Conservation (phyloP, 495 filamentous ascomycete species). For the Penicillium paxilli region DNA sequence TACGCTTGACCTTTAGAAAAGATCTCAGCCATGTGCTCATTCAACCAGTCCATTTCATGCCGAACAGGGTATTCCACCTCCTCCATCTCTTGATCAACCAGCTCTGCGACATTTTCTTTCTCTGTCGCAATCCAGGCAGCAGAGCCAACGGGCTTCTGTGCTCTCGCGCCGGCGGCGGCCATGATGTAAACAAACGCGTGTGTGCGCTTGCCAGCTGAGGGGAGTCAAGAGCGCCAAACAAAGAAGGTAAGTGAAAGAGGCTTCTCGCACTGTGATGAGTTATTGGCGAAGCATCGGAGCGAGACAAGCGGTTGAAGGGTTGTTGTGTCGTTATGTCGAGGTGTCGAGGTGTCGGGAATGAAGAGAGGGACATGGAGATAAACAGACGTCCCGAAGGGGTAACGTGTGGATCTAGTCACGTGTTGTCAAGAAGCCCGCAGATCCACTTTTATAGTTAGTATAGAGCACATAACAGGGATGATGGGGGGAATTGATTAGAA, state of each 20-base stretch:
- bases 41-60: conserved; percentile 93
- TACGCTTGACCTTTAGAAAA: conserved; percentile 84
- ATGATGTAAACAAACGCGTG: conserved; percentile 48
- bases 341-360: conserved; percentile 16
- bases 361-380: conserved; percentile 16
- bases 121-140: conserved; percentile 68
- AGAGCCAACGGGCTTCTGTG: conserved; percentile 61
- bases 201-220: background rate
- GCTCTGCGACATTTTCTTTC: conserved; percentile 60
- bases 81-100: conserved; percentile 73
- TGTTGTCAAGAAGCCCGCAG: too few species aligned
- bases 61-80: conserved; percentile 86
- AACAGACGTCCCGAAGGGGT: conserved; percentile 27
- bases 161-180: conserved; percentile 47
- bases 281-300: conserved; percentile 11
- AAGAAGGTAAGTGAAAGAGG: background rate
- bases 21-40: conserved; percentile 95
- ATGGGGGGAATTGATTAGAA: too few species aligned
- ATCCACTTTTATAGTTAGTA: background rate
- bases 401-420: conserved; percentile 26
- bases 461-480: too few species aligned
- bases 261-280: background rate
- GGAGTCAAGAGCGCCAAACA: background rate
- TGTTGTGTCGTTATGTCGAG: conserved; percentile 7
- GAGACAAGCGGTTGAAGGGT: background rate